Evolutionary conservation across 106 monocot species (phyloP).

Genomic region (Vanilla planifolia): DNA sequence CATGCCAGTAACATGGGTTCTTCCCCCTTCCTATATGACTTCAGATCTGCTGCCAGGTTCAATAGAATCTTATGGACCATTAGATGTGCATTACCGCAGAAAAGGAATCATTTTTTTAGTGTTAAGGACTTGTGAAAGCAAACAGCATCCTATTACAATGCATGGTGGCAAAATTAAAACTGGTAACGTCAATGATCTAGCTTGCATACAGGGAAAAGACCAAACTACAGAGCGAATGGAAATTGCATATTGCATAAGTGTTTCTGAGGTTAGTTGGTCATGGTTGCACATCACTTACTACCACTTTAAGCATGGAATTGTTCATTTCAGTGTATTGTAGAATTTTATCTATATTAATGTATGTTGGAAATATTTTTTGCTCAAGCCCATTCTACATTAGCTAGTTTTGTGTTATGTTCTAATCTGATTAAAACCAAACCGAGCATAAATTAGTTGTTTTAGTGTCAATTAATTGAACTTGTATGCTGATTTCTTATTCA

Average conservation of each 20-base stretch:
- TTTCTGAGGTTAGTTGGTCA: constrained; percentile 64
- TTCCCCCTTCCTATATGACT: constrained; percentile 84
- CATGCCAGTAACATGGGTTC: constrained; percentile 75
- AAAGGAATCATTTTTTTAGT: constrained; percentile 44
- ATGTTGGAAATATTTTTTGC: neutral
- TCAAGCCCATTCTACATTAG: neutral
- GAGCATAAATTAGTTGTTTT: too few relatives aligned
- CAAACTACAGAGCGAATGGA: constrained; percentile 57
- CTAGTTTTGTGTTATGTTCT: too few relatives aligned
- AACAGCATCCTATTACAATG: constrained; percentile 38
- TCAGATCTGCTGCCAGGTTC: constrained; percentile 56
- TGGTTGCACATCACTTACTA: neutral
- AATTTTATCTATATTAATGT: neutral
- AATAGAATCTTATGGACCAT: constrained; percentile 15
- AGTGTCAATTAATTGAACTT: too few relatives aligned
- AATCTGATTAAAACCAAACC: too few relatives aligned
- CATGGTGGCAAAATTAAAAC: constrained; percentile 75
- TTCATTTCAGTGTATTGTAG: neutral
- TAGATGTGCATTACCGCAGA: constrained; percentile 19
- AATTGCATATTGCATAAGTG: constrained; percentile 83
- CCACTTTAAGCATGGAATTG: neutral
- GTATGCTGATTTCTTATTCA: too few relatives aligned
- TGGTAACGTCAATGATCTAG: constrained; percentile 43
- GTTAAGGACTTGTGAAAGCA: constrained; percentile 40
- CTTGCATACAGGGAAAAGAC: constrained; percentile 81